A percentile compares a stretch with the other conserved stretches of the same genome.
Evolutionary conservation across 768 basidiomycete genomes (phyloP).

Genomic region (Phanerodontia chrysosporium): DNA sequence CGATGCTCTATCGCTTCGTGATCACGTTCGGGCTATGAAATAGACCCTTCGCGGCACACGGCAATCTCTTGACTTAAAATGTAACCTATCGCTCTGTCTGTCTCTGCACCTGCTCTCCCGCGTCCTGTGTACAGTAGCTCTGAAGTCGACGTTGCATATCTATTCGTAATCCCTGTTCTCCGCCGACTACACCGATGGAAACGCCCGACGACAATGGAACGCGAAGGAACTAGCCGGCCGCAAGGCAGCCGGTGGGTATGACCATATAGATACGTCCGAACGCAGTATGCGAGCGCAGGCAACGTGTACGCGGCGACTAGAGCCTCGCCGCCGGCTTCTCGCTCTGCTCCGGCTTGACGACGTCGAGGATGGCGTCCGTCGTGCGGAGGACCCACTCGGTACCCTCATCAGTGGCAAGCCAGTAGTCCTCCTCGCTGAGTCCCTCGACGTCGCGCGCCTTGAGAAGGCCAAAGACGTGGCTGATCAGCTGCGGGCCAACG

Average conservation of each 20-base stretch:
- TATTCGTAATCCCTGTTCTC: conserved; percentile 8
- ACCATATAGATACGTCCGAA: background rate
- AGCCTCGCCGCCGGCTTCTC: conserved; percentile 49
- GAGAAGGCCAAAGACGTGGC: conserved; percentile 87
- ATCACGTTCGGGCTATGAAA: conserved; percentile 43
- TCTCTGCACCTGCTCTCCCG: conserved; percentile 1
- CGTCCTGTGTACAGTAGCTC: conserved; percentile 9
- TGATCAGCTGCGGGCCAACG: conserved; percentile 83
- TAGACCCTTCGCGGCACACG: conserved; percentile 7
- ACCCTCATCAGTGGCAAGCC: conserved; percentile 83
- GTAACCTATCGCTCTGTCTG: conserved; percentile 10
- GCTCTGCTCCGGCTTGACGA: conserved; percentile 47
- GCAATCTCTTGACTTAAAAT: conserved; percentile 14
- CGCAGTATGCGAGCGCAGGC: background rate
- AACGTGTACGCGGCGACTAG: conserved; percentile 29
- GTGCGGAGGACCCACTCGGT: conserved; percentile 85
- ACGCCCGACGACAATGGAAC: conserved; percentile 3
- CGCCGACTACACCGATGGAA: background rate
- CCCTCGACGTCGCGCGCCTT: conserved; percentile 67
- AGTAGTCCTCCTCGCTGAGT: conserved; percentile 66
- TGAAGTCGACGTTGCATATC: conserved; percentile 9
- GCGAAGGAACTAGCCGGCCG: background rate
- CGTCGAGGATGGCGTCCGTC: conserved; percentile 77
- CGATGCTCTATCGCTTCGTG: conserved; percentile 83
- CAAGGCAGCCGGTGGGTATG: background rate